Evolutionary conservation across 2,329 filamentous ascomycete genomes (phyloP), one percentile per base, ranked within the genome.

Genomic region (Monosporascus sp.): DNA sequence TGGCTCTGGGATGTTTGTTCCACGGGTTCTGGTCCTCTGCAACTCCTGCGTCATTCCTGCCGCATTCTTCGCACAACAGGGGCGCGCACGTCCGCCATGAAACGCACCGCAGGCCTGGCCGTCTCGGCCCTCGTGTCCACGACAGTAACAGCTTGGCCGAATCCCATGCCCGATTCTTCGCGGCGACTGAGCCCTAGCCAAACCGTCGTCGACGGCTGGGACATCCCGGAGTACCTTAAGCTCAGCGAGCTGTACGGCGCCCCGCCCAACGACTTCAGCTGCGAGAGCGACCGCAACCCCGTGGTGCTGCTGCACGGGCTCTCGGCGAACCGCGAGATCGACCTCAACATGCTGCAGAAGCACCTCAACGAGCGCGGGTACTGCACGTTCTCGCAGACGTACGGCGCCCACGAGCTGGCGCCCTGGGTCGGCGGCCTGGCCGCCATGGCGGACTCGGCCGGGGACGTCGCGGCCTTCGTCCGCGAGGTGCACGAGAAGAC

Each of bases 301-400:
- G 59, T 81, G 65, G 49, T 74, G 68, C 59, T 83, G 52, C 57
- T 85, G 63, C 79, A 82, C 58, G 63, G 63, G 6, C 60, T 65
- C 7, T 60, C 58, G 4, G 58, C 61, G 9, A 53, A 57, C 51
- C 58, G 58, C 45, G 51, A 64, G 3, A 54, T 58, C n/a, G 60
- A 64, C 50, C 60, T 65, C 17, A 63, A 65, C 53, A 52, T 59
- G 38, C 53, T 66, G 9, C 63, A 65, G 39, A 52, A 55, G 55
- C 58, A 58, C 51, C 62, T 66, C 41, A 60, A 63, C 39, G 45
- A 47, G 15, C 61, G 70, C 44, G 70, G 68, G 27, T 73, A 72
- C 61, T 75, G 72, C 65, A 73, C 72, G 18, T 75, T 68, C 58
- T 67, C 72, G 1, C 54, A 60, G 18, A 73, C 72, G 9, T 75